Percentiles rank a stretch among this genome's conserved stretches.
phyloP scores from a whole-genome alignment of 306 rosid genomes.

The Lathyrus oleraceus region DNA sequence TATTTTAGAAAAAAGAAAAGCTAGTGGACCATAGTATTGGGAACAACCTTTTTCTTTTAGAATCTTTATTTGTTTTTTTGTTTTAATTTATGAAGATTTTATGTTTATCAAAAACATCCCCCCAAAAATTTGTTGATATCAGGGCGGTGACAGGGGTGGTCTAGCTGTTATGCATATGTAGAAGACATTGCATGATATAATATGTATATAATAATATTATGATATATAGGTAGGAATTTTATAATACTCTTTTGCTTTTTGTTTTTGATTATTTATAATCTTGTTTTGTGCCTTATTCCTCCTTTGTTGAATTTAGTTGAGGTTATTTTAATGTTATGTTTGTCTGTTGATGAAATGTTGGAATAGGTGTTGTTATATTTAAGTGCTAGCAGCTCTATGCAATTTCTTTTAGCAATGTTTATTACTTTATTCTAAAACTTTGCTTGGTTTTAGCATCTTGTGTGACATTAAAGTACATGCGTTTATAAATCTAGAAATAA shows the following conservation, averaged over 20 bases:
- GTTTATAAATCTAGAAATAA: not conserved
- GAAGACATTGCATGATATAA: conserved; percentile 43
- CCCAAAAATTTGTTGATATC: conserved; percentile 58
- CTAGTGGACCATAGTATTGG: conserved; percentile 58
- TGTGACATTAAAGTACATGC: not conserved
- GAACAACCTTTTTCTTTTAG: conserved; percentile 38
- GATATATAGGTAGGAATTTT: conserved; percentile 43
- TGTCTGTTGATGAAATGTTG: conserved; percentile 26
- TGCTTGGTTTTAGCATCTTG: not conserved
- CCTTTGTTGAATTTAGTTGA: not conserved
- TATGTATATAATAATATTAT: conserved; percentile 51
- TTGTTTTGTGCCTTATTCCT: conserved; percentile 16
- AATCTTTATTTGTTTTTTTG: conserved; percentile 23
- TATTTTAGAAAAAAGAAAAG: conserved; percentile 40
- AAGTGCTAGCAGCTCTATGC: not conserved
- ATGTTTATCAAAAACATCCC: conserved; percentile 40
- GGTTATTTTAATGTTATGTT: conserved; percentile 1
- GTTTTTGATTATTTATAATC: not conserved
- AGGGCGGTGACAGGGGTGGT: conserved; percentile 64
- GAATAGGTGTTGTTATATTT: not conserved
- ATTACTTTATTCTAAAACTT: not conserved
- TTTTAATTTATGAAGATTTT: conserved; percentile 22
- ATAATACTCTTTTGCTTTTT: conserved; percentile 7
- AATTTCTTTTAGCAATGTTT: not conserved
- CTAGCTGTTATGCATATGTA: conserved; percentile 61